These are phyloP conservation scores for Crassisporium funariophilum DNA, from an alignment of 768 basidiomycete species.

Conservation along the genomic window DNA sequence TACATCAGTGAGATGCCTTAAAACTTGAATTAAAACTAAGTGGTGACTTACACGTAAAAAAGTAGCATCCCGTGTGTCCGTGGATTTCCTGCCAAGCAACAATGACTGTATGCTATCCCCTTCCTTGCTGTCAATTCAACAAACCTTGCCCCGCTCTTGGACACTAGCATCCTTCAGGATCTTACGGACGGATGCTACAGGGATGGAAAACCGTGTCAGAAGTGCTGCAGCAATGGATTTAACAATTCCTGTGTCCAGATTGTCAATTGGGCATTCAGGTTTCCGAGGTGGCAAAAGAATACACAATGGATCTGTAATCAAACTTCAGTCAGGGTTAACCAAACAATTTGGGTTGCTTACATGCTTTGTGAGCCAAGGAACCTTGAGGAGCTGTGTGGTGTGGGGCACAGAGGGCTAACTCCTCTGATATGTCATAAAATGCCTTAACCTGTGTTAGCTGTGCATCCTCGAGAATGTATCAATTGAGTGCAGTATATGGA, in stretches of 20 bases:
- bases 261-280: background rate
- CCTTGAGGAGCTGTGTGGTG: background rate
- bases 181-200: constrained; percentile 9
- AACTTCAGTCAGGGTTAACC: background rate
- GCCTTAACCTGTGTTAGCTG: constrained; percentile 35
- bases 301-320: constrained; percentile 26
- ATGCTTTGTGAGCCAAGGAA: constrained; percentile 8
- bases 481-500: constrained; percentile 34
- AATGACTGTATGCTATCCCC: constrained; percentile 32
- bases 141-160: constrained; percentile 33
- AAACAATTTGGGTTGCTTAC: constrained; percentile 5
- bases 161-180: constrained; percentile 12
- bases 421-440: constrained; percentile 24
- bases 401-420: constrained; percentile 21
- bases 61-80: constrained; percentile 30
- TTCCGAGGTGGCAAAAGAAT: constrained; percentile 27
- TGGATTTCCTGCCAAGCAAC: constrained; percentile 5
- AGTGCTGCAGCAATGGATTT: constrained; percentile 23
- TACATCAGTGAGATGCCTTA: background rate
- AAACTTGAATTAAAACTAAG: background rate
- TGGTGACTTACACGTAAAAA: constrained; percentile 33
- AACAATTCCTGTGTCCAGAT: constrained; percentile 1
- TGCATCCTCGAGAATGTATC: constrained; percentile 26
- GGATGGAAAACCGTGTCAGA: constrained; percentile 14
- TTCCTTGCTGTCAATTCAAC: constrained; percentile 23